Conservation (phyloP, 306 rosid genomes). For the Boehmeria nivea region DNA sequence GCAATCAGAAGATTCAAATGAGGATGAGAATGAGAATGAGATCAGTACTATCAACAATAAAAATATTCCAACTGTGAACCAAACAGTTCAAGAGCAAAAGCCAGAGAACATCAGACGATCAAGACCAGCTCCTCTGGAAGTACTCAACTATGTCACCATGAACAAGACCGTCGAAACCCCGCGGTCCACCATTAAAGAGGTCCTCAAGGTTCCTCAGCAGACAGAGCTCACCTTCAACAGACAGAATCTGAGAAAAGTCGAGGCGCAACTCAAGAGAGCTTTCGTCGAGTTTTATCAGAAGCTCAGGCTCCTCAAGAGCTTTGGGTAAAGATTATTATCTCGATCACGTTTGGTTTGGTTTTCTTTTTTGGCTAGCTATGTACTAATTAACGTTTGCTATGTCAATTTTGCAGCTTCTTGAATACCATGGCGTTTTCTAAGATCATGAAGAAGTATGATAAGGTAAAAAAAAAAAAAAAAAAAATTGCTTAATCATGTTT, state of each 20-base stretch:
- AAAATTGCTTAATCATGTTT: too few species aligned
- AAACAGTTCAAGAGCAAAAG: slow-evolving; percentile 16
- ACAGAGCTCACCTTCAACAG: slow-evolving; percentile 43
- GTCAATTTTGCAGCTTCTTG: slow-evolving; percentile 43
- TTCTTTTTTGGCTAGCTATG: neutral
- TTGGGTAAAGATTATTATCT: slow-evolving; percentile 19
- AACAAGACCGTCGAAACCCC: slow-evolving; percentile 55
- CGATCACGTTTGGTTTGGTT: neutral
- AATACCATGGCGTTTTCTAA: slow-evolving; percentile 67
- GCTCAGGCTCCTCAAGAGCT: slow-evolving; percentile 64
- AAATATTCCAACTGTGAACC: neutral
- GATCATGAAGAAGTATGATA: slow-evolving; percentile 82
- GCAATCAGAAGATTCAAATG: slow-evolving; percentile 14
- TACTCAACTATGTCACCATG: slow-evolving; percentile 42
- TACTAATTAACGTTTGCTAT: neutral
- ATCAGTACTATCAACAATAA: neutral
- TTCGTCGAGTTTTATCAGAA: slow-evolving; percentile 56
- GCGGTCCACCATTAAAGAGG: slow-evolving; percentile 45
- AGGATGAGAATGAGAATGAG: slow-evolving; percentile 20
- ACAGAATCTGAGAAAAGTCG: slow-evolving; percentile 46
- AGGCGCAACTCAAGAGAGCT: slow-evolving; percentile 42
- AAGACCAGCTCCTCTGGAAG: slow-evolving; percentile 47
- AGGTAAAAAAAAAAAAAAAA: slow-evolving; percentile 27
- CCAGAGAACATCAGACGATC: slow-evolving; percentile 1
- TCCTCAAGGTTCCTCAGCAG: slow-evolving; percentile 36